Percentiles rank a stretch among this genome's conserved stretches.
phyloP scores from a whole-genome alignment of 768 basidiomycete species.

The Cubamyces sp. region DNA sequence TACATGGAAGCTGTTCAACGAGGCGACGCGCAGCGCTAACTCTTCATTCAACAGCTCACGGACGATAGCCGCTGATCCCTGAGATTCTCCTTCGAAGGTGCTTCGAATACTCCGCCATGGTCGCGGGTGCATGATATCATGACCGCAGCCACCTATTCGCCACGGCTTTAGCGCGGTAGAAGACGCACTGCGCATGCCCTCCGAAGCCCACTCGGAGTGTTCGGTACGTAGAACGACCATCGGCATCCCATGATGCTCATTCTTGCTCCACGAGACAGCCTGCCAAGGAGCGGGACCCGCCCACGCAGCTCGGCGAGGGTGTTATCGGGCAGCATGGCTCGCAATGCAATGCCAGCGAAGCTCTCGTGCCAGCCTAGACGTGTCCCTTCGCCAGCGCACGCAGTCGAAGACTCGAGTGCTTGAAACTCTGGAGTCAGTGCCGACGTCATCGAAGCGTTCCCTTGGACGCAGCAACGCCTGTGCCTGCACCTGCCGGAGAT shows the following conservation, averaged over 20 bases:
- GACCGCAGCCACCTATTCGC: not conserved
- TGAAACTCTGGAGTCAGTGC: not conserved
- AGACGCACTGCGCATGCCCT: not conserved
- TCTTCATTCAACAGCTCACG: not conserved
- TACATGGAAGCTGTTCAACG: not conserved
- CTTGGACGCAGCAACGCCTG: not conserved
- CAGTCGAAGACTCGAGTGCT: slow-evolving; percentile 2
- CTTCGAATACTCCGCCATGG: not conserved
- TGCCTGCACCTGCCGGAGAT: slow-evolving; percentile 13
- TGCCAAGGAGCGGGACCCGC: slow-evolving; percentile 14
- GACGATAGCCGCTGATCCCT: slow-evolving; percentile 2
- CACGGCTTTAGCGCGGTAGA: not conserved
- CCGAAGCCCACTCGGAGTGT: not conserved
- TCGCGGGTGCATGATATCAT: not conserved
- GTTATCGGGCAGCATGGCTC: slow-evolving; percentile 5
- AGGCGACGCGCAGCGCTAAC: not conserved
- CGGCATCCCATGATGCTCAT: slow-evolving; percentile 17
- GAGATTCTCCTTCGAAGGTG: slow-evolving; percentile 1
- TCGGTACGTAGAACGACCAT: slow-evolving; percentile 13
- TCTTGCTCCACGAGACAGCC: slow-evolving; percentile 8
- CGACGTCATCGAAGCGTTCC: slow-evolving; percentile 12
- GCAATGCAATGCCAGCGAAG: slow-evolving; percentile 1
- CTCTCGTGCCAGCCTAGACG: slow-evolving; percentile 16
- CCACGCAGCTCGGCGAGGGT: not conserved
- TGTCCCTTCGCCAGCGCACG: not conserved